Percentiles rank a stretch among this genome's conserved stretches.
Conservation (phyloP, 305 asterid species). For the Solanum chacoense region DNA sequence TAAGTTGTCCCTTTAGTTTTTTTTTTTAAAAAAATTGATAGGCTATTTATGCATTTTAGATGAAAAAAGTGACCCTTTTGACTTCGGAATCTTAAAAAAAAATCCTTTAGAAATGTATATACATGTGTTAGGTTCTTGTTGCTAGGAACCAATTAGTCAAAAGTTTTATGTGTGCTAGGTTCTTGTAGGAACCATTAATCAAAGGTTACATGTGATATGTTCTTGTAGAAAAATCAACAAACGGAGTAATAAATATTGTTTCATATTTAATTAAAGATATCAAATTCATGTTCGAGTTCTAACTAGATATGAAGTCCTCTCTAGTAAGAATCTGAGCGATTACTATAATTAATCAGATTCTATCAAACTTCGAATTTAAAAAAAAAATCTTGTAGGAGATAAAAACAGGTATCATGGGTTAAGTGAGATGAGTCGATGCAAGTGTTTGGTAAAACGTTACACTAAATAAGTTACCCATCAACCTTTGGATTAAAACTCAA, state of each 20-base stretch:
- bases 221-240: neutral
- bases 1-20: too few relatives aligned
- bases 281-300: neutral
- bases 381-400: neutral
- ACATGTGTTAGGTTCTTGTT: neutral
- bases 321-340: neutral
- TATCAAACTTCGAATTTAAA: neutral
- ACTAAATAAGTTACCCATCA: neutral
- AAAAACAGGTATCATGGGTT: neutral
- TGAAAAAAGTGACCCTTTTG: too few relatives aligned
- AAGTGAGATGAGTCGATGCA: neutral
- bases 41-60: too few relatives aligned
- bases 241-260: neutral
- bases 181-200: neutral
- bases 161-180: neutral
- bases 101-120: too few relatives aligned
- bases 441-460: neutral
- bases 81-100: too few relatives aligned
- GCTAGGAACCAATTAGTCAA: neutral
- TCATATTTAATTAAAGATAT: neutral
- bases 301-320: neutral
- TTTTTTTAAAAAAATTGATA: too few relatives aligned
- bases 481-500: neutral
- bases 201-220: neutral
- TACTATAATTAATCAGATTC: neutral